These are phyloP conservation scores for Erysimum cheiri DNA, from an alignment of 441 rosid genomes.

Conservation along the genomic window DNA sequence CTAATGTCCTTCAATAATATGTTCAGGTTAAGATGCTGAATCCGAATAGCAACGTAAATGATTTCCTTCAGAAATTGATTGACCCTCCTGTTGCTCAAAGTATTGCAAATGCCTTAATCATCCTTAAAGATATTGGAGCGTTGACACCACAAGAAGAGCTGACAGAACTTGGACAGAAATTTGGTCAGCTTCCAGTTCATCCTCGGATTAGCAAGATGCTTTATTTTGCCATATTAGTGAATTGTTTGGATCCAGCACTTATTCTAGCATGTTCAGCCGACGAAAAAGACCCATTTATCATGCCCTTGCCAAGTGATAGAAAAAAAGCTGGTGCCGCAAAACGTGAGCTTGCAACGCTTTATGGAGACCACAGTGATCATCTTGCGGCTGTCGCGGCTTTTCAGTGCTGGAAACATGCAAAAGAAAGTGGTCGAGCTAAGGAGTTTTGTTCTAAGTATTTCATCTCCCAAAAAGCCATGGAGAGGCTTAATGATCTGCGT, in stretches of 20 bases:
- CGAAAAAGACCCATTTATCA: conserved; percentile 80
- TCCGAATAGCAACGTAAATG: conserved; percentile 66
- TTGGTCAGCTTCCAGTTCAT: conserved; percentile 90
- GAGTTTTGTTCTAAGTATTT: conserved; percentile 82
- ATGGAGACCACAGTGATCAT: conserved; percentile 90
- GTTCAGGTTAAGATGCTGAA: conserved; percentile 87
- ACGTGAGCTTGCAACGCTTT: conserved; percentile 81
- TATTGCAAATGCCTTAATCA: conserved; percentile 67
- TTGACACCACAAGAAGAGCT: conserved; percentile 74
- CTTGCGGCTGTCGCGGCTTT: conserved; percentile 89
- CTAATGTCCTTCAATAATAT: conserved; percentile 36
- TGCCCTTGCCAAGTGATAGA: conserved; percentile 80
- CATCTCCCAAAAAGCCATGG: conserved; percentile 73
- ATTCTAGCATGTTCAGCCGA: conserved; percentile 94
- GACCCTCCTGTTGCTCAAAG: conserved; percentile 92
- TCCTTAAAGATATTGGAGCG: conserved; percentile 93
- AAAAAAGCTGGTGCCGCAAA: conserved; percentile 76
- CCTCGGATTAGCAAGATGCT: conserved; percentile 95
- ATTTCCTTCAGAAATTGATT: conserved; percentile 75
- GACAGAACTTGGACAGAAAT: conserved; percentile 91
- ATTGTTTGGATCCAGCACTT: conserved; percentile 97
- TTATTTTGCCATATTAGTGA: conserved; percentile 87
- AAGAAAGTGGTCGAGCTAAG: conserved; percentile 43
- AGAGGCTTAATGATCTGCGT: conserved; percentile 83
- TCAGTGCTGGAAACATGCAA: conserved; percentile 89